phyloP scores from a whole-genome alignment of 2,329 filamentous ascomycete genomes.

The Neofusicoccum umdonicola region DNA sequence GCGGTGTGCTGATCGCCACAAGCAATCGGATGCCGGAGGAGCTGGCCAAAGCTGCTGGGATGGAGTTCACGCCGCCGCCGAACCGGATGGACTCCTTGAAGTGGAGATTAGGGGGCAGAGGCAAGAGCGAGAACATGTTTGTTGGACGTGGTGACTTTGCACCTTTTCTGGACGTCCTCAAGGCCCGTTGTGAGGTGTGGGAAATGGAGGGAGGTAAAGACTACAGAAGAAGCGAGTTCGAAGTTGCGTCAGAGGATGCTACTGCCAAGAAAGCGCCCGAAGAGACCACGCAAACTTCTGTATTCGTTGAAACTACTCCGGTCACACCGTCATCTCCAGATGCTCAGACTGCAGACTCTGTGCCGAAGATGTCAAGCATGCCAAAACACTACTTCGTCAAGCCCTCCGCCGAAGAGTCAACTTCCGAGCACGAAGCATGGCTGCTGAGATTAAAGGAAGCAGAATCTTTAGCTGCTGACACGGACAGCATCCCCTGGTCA shows the following conservation, averaged over 20 bases:
- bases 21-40: conserved; percentile 84
- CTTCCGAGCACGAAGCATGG: conserved; percentile 1
- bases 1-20: conserved; percentile 75
- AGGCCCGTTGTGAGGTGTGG: conserved; percentile 78
- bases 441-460: background rate
- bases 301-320: background rate
- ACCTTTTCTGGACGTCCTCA: conserved; percentile 71
- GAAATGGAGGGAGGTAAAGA: conserved; percentile 75
- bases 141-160: conserved; percentile 66
- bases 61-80: conserved; percentile 62
- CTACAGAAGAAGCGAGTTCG: conserved; percentile 56
- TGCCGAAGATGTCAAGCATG: conserved; percentile 24
- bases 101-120: conserved; percentile 46
- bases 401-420: conserved; percentile 24
- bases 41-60: conserved; percentile 69
- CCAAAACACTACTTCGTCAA: conserved; percentile 37
- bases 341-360: conserved; percentile 17
- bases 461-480: background rate
- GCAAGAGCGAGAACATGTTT: conserved; percentile 30
- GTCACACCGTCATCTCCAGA: background rate
- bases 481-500: conserved; percentile 40
- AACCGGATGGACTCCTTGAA: conserved; percentile 50
- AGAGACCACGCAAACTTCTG: background rate
- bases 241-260: background rate
- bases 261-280: background rate